These are phyloP conservation scores for Graphilbum fragrans DNA, from an alignment of 2,329 filamentous ascomycete species.

Conservation along the genomic window DNA sequence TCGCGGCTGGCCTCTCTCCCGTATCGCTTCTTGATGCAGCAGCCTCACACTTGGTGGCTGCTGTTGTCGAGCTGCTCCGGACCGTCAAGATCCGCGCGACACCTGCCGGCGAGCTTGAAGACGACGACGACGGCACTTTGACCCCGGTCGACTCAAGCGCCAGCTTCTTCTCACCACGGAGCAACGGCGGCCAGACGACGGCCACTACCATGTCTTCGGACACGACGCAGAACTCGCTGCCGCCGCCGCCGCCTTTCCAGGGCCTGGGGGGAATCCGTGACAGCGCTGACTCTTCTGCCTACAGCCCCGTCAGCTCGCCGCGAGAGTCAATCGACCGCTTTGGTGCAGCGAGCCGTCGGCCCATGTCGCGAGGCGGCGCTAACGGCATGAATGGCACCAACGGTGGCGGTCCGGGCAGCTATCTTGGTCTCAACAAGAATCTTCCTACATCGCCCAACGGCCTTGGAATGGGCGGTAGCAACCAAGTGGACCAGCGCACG, in stretches of 20 bases:
- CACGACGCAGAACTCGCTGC: constrained; percentile 27
- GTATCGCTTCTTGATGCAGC: constrained; percentile 91
- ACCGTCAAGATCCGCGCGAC: constrained; percentile 73
- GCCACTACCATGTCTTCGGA: constrained; percentile 15
- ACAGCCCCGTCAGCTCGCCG: constrained; percentile 62
- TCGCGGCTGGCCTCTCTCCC: constrained; percentile 72
- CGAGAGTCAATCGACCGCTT: constrained; percentile 41
- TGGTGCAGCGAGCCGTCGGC: constrained; percentile 14
- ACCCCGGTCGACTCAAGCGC: constrained; percentile 51
- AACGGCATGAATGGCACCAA: constrained; percentile 11
- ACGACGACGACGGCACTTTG: constrained; percentile 57
- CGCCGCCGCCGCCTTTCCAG: constrained; percentile 43
- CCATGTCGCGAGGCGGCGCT: constrained; percentile 7
- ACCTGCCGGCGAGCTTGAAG: constrained; percentile 62
- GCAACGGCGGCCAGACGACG: constrained; percentile 22
- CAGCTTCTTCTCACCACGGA: constrained; percentile 54
- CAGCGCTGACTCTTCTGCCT: constrained; percentile 60
- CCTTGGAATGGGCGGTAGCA: constrained; percentile 4
- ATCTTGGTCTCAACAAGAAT: constrained; percentile 20
- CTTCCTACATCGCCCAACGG: not conserved
- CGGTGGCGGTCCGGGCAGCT: constrained; percentile 24
- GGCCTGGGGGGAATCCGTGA: constrained; percentile 41
- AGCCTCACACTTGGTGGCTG: constrained; percentile 75
- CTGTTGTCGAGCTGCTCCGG: constrained; percentile 76
- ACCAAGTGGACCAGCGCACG: constrained; percentile 25